Evolutionary conservation across 176 grass and related monocot genomes (phyloP), one percentile per base, ranked within the genome.

Genomic region (Phragmites australis): DNA sequence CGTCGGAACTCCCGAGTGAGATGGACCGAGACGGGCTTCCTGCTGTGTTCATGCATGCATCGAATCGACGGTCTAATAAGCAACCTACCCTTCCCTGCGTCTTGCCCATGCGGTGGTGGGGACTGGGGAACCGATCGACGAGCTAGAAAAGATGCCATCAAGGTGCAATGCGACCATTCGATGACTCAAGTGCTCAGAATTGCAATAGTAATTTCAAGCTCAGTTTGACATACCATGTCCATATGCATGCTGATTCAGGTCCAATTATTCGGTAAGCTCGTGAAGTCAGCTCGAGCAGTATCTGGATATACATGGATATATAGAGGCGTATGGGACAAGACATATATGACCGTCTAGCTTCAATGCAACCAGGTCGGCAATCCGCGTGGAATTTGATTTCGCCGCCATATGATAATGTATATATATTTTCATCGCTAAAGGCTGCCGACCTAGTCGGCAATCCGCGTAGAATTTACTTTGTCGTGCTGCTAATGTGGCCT

Each of bases 391-490:
- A 32, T 9, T n/a, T n/a, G n/a, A n/a, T n/a, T n/a, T n/a, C n/a
- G n/a, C n/a, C n/a, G n/a, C n/a, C n/a, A n/a, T n/a, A n/a, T n/a
- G n/a, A 17, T 1, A 34, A 23, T 1, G 0, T 26, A 44, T 60
- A 79, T 65, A 39, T 3, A 25, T 65, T 40, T 39, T 5, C 46
- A 39, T 4, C 1, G 6, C 10, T 37, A 31, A 70, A 34, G 19
- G 18, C 68, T 7, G 10, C 21, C 49, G 47, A 49, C 19, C 31
- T 40, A 1, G 57, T 65, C 57, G 23, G 46, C 81, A 74, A 52
- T 43, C 23, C 74, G 65, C 32, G 65, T 85, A 53, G 74, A 85
- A 48, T n/a, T n/a, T n/a, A n/a, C n/a, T n/a, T n/a, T n/a, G n/a
- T n/a, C n/a, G n/a, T n/a, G n/a, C n/a, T n/a, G n/a, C n/a, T n/a